phyloP scores from a whole-genome alignment of 1,284 basidiomycete genomes.

The Ceratobasidium theobromae region DNA sequence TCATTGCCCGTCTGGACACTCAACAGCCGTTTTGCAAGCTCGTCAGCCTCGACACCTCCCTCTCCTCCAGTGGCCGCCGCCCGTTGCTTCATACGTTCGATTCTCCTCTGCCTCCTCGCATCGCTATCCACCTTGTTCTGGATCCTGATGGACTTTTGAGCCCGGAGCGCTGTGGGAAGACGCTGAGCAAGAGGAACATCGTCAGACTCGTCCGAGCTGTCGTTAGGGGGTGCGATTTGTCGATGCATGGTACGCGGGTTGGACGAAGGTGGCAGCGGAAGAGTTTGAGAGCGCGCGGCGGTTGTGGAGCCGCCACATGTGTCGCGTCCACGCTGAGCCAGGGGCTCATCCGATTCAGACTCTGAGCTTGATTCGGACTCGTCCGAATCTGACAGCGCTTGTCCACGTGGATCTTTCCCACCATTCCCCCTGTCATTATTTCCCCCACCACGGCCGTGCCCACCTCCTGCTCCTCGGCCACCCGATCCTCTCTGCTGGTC shows the following conservation, averaged over 20 bases:
- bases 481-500: not conserved
- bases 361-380: slow-evolving; percentile 18
- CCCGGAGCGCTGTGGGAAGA: slow-evolving; percentile 73
- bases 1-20: slow-evolving; percentile 19
- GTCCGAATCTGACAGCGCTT: not conserved
- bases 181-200: slow-evolving; percentile 75
- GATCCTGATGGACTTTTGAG: slow-evolving; percentile 71
- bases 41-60: slow-evolving; percentile 32
- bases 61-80: slow-evolving; percentile 15
- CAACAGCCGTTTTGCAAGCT: slow-evolving; percentile 33
- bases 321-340: slow-evolving; percentile 13
- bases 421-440: slow-evolving; percentile 4
- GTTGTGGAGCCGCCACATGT: not conserved
- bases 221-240: not conserved
- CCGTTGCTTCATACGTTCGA: slow-evolving; percentile 12
- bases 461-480: not conserved
- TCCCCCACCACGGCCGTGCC: not conserved
- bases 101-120: slow-evolving; percentile 7
- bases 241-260: not conserved
- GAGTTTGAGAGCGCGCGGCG: slow-evolving; percentile 6
- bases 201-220: slow-evolving; percentile 45
- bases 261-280: slow-evolving; percentile 8
- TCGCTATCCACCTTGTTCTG: slow-evolving; percentile 48
- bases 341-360: slow-evolving; percentile 7
- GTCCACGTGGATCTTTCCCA: slow-evolving; percentile 1